Base-by-base conservation (phyloP, 139 green algal species). In the Nannochloris sp. region DNA sequence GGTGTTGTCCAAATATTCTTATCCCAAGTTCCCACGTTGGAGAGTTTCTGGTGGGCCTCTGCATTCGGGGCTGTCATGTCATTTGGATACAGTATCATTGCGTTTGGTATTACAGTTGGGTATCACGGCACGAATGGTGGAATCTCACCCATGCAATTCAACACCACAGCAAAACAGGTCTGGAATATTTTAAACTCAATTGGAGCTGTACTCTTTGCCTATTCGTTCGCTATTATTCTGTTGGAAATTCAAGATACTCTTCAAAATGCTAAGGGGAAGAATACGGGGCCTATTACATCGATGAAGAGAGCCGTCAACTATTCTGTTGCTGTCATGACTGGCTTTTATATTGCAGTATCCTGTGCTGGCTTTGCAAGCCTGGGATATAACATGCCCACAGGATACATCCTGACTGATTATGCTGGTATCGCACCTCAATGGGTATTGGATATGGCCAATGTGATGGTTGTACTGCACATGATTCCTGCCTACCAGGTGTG, bases 61-160 rank as follows among this genome's bases (percentile, higher is more conserved):
- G 44, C 62, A 3, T 44, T 83, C 14, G 75, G 75, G n/a, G 71
- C 78, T 2, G 6, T 69, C 10, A 76, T 74, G 61, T 73, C 57
- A 4, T 67, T 85, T 8, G 29, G 49, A 36, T 85, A 85, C 62
- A 69, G 73, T 4, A 44, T 58, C 7, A 72, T 85, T 8, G 69
- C 72, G 11, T 61, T 85, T 11, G 50, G 50, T 5, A 18, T 58
- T 29, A 37, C 50, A 1, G 57, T 81, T 31, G 57, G 36, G 54
- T 69, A 70, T 18, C 21, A 19, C 44, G 48, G 55, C 23, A 50
- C 46, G 0, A 31, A 63, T 15, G 69, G 69, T 56, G 57, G 29
- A 21, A 60, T 70, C 21, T 27, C 37, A 18, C 57, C 57, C n/a
- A 36, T 66, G 5, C 27, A 43, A 2, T 56, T 40, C 15, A 40